Conservation (phyloP, 2,329 filamentous ascomycete genomes). For the Fusarium sp. region DNA sequence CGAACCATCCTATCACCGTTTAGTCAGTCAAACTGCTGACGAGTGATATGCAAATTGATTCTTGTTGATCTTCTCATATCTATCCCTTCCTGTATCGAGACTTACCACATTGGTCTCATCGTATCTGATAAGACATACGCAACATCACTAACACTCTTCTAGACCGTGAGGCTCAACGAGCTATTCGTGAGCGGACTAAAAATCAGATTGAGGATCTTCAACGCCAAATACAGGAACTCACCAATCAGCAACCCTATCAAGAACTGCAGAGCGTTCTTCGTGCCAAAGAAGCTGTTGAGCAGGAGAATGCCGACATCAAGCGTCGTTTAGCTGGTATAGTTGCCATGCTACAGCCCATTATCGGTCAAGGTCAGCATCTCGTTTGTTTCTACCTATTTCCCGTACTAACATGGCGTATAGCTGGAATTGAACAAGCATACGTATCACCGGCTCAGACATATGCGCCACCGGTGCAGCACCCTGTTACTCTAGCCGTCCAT, state of each 20-base stretch:
- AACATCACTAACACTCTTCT: conserved; percentile 47
- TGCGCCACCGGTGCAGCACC: conserved; percentile 41
- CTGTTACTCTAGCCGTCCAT: conserved; percentile 32
- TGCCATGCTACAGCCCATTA: conserved; percentile 71
- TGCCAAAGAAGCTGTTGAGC: conserved; percentile 81
- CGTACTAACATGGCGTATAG: conserved; percentile 22
- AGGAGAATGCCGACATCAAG: conserved; percentile 84
- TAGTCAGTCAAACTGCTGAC: conserved; percentile 2
- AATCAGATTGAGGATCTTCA: conserved; percentile 82
- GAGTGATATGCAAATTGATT: neutral
- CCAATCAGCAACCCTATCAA: conserved; percentile 83
- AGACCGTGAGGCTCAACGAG: conserved; percentile 87
- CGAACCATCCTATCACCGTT: neutral
- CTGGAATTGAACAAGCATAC: conserved; percentile 49
- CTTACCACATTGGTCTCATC: neutral
- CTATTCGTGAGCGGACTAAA: conserved; percentile 85
- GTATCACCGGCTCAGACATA: conserved; percentile 51
- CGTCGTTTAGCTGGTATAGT: conserved; percentile 75
- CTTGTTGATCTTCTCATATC: neutral
- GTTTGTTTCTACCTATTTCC: neutral
- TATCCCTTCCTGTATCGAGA: conserved; percentile 9
- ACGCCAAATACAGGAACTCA: conserved; percentile 78
- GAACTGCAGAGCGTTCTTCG: conserved; percentile 82
- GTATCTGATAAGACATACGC: conserved; percentile 15
- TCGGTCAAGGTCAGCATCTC: conserved; percentile 52